phyloP scores from a whole-genome alignment of 129 eudicot species.

The carrot (Daucus carota) region DH1_v3.0 NC_030387.2:35442001-35442500 shows the following conservation, averaged over 20 bases:
- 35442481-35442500: conserved; percentile 38
- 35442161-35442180: too few relatives aligned
- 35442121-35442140: background rate
- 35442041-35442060: background rate
- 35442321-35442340: background rate
- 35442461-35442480: conserved; percentile 45
- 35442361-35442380: background rate
- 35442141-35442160: too few relatives aligned
- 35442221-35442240: background rate
- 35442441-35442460: conserved; percentile 47
- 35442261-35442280: background rate
- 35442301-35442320: background rate
- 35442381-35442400: conserved; percentile 24
- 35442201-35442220: too few relatives aligned
- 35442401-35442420: conserved; percentile 34
- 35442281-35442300: background rate
- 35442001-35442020: too few relatives aligned
- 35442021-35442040: background rate
- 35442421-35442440: conserved; percentile 49
- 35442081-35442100: background rate
- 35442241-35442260: background rate
- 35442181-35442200: too few relatives aligned
- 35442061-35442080: too few relatives aligned
- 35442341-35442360: background rate
- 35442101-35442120: background rate